A percentile compares a stretch with the other conserved stretches of the same genome.
phyloP scores from a whole-genome alignment of 306 rosid genomes.

The Aeschynomene evenia region DNA sequence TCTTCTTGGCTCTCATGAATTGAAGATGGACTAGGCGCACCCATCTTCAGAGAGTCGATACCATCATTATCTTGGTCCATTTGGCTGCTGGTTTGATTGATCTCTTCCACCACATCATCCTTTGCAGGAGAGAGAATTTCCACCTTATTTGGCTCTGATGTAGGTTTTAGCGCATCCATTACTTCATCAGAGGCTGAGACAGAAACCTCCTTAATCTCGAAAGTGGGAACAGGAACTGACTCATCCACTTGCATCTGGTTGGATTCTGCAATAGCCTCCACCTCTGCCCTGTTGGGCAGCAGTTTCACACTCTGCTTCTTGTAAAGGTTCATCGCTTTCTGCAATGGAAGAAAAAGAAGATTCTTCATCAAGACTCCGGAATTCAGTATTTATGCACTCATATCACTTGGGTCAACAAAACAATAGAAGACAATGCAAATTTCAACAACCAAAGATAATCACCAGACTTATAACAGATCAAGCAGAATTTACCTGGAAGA shows the following conservation, averaged over 20 bases:
- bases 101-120: conserved; percentile 50
- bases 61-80: conserved; percentile 47
- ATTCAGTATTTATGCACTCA: conserved; percentile 24
- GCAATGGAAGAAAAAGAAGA: conserved; percentile 39
- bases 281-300: conserved; percentile 42
- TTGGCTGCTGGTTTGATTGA: conserved; percentile 32
- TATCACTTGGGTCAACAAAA: too few species aligned
- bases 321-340: conserved; percentile 84
- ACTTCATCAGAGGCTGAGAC: conserved; percentile 37
- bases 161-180: conserved; percentile 31
- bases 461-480: conserved; percentile 6
- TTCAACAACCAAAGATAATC: not conserved
- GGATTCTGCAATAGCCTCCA: conserved; percentile 44
- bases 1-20: conserved; percentile 43
- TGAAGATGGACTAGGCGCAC: conserved; percentile 33
- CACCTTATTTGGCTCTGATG: conserved; percentile 32
- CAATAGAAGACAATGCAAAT: not conserved
- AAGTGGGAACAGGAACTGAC: conserved; percentile 32
- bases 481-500: conserved; percentile 64
- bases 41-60: conserved; percentile 28
- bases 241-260: conserved; percentile 45
- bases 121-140: conserved; percentile 30
- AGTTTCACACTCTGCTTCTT: conserved; percentile 67
- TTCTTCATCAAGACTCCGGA: conserved; percentile 25
- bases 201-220: conserved; percentile 45